Evolutionary conservation across 2,329 filamentous ascomycete species (phyloP).

Genomic region (Aspergillus bombycis): DNA sequence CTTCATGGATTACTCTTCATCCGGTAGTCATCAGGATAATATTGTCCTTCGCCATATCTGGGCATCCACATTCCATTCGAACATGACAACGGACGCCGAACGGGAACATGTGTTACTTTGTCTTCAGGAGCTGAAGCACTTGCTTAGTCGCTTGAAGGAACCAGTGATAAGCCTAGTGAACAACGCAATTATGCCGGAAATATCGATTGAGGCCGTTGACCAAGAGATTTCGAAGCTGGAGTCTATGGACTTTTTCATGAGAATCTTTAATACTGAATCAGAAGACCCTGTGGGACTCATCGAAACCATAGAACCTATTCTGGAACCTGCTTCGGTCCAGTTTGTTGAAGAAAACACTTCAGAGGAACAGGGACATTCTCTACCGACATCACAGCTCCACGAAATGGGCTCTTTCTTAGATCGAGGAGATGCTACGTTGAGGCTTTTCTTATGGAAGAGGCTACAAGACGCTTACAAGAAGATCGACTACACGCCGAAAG

Average conservation of each 20-base stretch:
- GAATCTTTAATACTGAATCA: constrained; percentile 81
- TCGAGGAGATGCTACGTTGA: constrained; percentile 77
- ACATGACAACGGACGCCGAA: constrained; percentile 56
- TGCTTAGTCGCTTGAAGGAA: constrained; percentile 54
- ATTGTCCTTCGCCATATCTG: constrained; percentile 66
- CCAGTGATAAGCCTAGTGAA: constrained; percentile 69
- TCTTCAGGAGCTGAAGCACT: constrained; percentile 63
- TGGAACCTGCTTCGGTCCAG: constrained; percentile 64
- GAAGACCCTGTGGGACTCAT: constrained; percentile 83
- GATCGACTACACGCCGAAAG: constrained; percentile 84
- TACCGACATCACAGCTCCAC: constrained; percentile 58
- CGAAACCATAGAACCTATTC: constrained; percentile 86
- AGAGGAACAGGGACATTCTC: constrained; percentile 39
- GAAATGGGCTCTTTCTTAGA: constrained; percentile 87
- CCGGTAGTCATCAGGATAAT: constrained; percentile 39
- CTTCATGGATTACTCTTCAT: constrained; percentile 37
- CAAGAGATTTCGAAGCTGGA: constrained; percentile 89
- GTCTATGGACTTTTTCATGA: constrained; percentile 94
- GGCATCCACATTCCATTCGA: constrained; percentile 66
- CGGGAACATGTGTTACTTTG: constrained; percentile 65
- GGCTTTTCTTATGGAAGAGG: constrained; percentile 85
- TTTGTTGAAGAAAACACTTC: constrained; percentile 23
- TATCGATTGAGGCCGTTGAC: constrained; percentile 81
- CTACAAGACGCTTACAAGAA: constrained; percentile 85
- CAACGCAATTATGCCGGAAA: constrained; percentile 83